Base-by-base conservation (phyloP, 306 rosid genomes). In the Acacia confusa region DNA sequence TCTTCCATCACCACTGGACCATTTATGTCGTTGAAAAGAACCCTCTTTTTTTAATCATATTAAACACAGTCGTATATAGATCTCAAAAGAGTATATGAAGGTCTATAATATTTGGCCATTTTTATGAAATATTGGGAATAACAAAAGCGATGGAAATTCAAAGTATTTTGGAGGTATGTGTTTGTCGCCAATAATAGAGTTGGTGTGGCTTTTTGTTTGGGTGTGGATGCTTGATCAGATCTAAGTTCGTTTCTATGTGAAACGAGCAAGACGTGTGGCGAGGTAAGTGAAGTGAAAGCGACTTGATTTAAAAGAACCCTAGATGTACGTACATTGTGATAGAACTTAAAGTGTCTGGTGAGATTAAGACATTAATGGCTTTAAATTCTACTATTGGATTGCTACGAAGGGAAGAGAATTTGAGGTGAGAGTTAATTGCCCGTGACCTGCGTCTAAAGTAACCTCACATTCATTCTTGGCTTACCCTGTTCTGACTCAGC, bases 401-500 rank as follows among this genome's bases (percentile, higher is more conserved):
- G 44, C 30, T 69, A 52, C 67, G 38, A 67, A 66, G 53, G 30
- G 48, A 24, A 52, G n/a, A 55, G 40, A 86, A 69, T 53, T 30
- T 43, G 84, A 4, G 89, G 89, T 69, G 52, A n/a, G 38, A 1
- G 82, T 86, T 53, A 81, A 75, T 87, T 87, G 87, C 90, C 87
- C 87, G 74, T 84, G 28, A 68, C 87, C 87, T 78, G 16, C 50
- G 50, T 87, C 63, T 84, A 87, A 87, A 70, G 90, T 70, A 87
- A 87, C 76, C 87, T 44, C 17, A 3, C 34, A 60, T 60, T 24
- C 66, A 14, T 68, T 53, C 80, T 76, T 69, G 77, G 75, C 74
- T 44, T 61, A 60, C 75, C 20, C 66, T 7, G 30, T 67, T 58
- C 45, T 45, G 81, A 83, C 78, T 78, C 83, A 50, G 74, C 78